A percentile compares a stretch with the other conserved stretches of the same genome.
Conservation (phyloP, 768 basidiomycete species). For the Pleurotus citrinopileatus region DNA sequence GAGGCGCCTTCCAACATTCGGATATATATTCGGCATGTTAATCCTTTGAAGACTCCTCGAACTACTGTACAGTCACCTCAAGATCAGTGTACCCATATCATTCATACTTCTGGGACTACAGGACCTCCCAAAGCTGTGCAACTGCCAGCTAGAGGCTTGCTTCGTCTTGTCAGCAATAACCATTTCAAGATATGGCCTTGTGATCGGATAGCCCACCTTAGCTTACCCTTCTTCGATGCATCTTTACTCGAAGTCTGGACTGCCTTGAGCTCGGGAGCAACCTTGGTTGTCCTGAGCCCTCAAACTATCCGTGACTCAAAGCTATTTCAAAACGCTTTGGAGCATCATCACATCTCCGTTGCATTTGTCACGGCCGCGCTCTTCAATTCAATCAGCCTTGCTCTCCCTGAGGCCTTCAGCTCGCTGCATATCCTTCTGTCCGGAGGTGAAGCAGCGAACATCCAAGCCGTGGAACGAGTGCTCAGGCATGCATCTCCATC, state of each 20-base stretch:
- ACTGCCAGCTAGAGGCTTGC: neutral
- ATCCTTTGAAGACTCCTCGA: neutral
- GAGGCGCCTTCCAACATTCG: neutral
- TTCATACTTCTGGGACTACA: constrained; percentile 9
- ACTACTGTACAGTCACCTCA: neutral
- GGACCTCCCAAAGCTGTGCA: constrained; percentile 7
- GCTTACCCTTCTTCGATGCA: neutral
- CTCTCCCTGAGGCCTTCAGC: neutral
- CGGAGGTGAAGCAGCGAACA: constrained; percentile 1
- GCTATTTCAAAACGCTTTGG: neutral
- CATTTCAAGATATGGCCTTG: neutral
- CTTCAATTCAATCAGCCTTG: neutral
- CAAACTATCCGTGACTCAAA: neutral
- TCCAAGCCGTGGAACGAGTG: neutral
- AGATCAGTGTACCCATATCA: constrained; percentile 4
- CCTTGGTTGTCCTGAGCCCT: neutral
- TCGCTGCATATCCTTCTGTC: neutral
- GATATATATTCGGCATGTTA: neutral
- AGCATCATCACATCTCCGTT: neutral
- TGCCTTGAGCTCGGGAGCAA: neutral
- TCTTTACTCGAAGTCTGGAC: constrained; percentile 6
- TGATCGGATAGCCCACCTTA: neutral
- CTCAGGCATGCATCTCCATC: neutral
- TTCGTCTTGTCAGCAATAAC: neutral
- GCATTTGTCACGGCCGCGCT: neutral